phyloP scores from a whole-genome alignment of 2,329 filamentous ascomycete species.

The Rutstroemia sydowiana region DNA sequence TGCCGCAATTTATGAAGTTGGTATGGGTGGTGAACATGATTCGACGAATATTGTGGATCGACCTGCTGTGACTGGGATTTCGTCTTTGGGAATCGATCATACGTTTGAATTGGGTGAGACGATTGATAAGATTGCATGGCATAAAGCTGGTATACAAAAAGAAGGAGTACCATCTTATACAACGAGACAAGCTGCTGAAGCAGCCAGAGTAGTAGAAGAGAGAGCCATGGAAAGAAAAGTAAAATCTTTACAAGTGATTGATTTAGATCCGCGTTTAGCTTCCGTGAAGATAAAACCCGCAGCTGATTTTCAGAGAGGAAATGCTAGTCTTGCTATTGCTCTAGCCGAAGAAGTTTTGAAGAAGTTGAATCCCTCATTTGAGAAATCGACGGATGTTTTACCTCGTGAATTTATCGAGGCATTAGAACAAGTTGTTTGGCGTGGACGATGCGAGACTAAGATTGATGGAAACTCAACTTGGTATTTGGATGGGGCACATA shows the following conservation, averaged over 20 bases:
- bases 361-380: conserved; percentile 34
- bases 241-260: conserved; percentile 37
- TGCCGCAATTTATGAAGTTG: conserved; percentile 57
- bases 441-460: conserved; percentile 68
- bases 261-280: conserved; percentile 39
- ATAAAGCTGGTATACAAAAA: conserved; percentile 68
- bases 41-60: conserved; percentile 58
- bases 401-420: conserved; percentile 62
- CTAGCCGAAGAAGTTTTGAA: conserved; percentile 43
- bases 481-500: conserved; percentile 93
- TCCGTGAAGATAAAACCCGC: conserved; percentile 42
- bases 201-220: conserved; percentile 38
- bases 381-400: conserved; percentile 16
- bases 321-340: conserved; percentile 45
- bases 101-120: conserved; percentile 55
- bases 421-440: conserved; percentile 66
- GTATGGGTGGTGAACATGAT: conserved; percentile 61
- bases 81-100: conserved; percentile 63
- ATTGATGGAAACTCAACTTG: conserved; percentile 57
- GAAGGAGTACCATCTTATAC: conserved; percentile 49
- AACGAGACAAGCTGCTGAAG: conserved; percentile 42
- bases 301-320: conserved; percentile 51
- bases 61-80: conserved; percentile 54
- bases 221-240: conserved; percentile 48
- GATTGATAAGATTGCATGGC: conserved; percentile 62